Evolutionary conservation across 768 basidiomycete genomes (phyloP).

Genomic region (Collybia nuda): DNA sequence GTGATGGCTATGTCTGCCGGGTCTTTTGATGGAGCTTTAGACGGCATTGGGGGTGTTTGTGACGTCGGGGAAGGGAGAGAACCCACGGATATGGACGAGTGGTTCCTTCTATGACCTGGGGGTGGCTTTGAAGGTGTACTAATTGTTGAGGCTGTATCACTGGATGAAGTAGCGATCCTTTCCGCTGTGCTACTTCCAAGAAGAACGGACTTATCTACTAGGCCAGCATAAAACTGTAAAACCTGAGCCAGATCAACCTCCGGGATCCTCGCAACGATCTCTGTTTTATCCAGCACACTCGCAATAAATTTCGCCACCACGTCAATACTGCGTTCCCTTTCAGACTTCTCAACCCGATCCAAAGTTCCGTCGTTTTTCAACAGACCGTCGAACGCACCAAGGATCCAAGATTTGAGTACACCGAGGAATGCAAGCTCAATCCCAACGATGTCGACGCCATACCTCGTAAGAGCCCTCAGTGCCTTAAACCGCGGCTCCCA

Average conservation of each 20-base stretch:
- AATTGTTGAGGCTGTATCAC: constrained; percentile 28
- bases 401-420: constrained; percentile 64
- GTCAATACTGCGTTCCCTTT: constrained; percentile 66
- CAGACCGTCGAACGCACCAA: constrained; percentile 59
- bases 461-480: constrained; percentile 60
- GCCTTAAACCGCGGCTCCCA: constrained; percentile 75
- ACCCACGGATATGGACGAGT: constrained; percentile 58
- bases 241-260: constrained; percentile 58
- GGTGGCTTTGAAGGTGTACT: constrained; percentile 22
- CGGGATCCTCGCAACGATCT: constrained; percentile 59
- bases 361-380: constrained; percentile 28
- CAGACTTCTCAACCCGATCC: constrained; percentile 43
- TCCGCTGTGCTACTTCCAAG: constrained; percentile 22
- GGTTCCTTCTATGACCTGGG: constrained; percentile 54
- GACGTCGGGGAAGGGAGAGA: constrained; percentile 32
- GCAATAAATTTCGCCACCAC: constrained; percentile 59
- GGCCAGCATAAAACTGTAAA: constrained; percentile 55
- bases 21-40: constrained; percentile 29
- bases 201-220: constrained; percentile 56
- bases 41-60: constrained; percentile 22
- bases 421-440: constrained; percentile 59
- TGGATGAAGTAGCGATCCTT: constrained; percentile 31
- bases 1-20: constrained; percentile 64
- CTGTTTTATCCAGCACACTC: constrained; percentile 45
- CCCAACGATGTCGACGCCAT: constrained; percentile 60